Evolutionary conservation across 306 rosid species (phyloP).

Genomic region (Citrullus mucosospermus): DNA sequence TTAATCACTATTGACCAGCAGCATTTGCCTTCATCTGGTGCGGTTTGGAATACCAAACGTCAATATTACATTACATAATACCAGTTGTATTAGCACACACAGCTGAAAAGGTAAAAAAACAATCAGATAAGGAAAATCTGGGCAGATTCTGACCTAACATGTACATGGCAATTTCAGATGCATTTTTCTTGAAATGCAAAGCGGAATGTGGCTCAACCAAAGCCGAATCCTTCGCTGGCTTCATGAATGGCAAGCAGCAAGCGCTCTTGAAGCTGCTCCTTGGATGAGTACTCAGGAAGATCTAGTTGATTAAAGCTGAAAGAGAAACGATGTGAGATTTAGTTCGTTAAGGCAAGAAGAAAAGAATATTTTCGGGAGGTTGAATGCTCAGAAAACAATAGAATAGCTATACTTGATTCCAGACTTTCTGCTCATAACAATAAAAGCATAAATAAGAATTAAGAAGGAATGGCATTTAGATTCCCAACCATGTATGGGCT

Average conservation of each 20-base stretch:
- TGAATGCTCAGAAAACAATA: background rate
- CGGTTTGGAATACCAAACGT: background rate
- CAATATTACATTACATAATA: background rate
- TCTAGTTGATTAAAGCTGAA: slow-evolving; percentile 95
- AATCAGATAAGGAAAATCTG: background rate
- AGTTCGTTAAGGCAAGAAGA: background rate
- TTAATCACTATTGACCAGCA: background rate
- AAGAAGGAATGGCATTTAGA: background rate
- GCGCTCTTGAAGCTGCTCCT: slow-evolving; percentile 93
- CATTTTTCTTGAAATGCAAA: slow-evolving; percentile 23
- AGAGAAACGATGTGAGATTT: background rate
- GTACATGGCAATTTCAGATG: slow-evolving; percentile 29
- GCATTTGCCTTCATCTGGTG: background rate
- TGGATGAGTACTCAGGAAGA: slow-evolving; percentile 89
- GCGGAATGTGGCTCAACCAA: slow-evolving; percentile 40
- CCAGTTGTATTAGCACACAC: background rate
- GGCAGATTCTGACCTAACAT: slow-evolving; percentile 33
- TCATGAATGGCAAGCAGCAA: slow-evolving; percentile 94
- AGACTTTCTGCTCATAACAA: background rate
- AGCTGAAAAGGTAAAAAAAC: background rate
- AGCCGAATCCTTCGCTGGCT: slow-evolving; percentile 97
- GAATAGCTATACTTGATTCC: background rate
- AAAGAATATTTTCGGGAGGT: background rate
- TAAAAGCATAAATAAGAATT: background rate
- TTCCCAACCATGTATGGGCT: slow-evolving; percentile 95